Percentiles rank a stretch among this genome's conserved stretches.
phyloP scores from a whole-genome alignment of 2,329 filamentous ascomycete genomes.

The Fusarium protoensiforme region DNA sequence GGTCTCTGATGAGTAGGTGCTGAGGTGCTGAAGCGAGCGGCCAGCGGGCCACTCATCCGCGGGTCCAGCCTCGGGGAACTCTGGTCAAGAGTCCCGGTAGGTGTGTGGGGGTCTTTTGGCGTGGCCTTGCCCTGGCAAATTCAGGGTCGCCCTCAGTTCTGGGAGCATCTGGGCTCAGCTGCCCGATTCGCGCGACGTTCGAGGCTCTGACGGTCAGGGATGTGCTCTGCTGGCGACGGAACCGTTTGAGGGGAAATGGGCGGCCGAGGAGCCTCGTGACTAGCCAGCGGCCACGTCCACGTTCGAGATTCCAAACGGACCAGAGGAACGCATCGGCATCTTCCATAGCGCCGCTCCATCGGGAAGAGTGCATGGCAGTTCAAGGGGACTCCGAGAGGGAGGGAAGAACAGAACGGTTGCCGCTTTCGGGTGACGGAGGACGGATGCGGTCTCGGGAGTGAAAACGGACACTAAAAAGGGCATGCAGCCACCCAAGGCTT shows the following conservation, averaged over 20 bases:
- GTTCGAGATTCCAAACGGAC: conserved; percentile 41
- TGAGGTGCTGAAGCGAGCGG: conserved; percentile 11
- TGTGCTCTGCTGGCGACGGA: conserved; percentile 31
- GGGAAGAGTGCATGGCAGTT: conserved; percentile 9
- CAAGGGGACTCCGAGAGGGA: conserved; percentile 14
- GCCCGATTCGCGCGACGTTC: conserved; percentile 26
- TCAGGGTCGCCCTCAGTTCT: conserved; percentile 30
- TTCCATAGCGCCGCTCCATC: conserved; percentile 14
- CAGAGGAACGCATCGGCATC: conserved; percentile 10
- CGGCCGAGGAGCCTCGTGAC: conserved; percentile 25
- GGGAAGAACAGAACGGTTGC: conserved; percentile 28
- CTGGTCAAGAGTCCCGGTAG: conserved; percentile 25
- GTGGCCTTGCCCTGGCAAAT: conserved; percentile 1
- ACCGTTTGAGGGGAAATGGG: conserved; percentile 23
- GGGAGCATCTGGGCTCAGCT: conserved; percentile 16
- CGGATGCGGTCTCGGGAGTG: conserved; percentile 28
- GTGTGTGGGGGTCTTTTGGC: conserved; percentile 15
- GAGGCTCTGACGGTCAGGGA: conserved; percentile 9
- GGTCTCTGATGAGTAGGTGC: conserved; percentile 32
- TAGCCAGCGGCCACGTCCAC: conserved; percentile 13
- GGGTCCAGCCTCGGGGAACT: conserved; percentile 27
- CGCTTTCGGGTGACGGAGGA: conserved; percentile 29
- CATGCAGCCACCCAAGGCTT: conserved; percentile 10
- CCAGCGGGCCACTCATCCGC: conserved; percentile 41
- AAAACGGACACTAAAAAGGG: conserved; percentile 29